These are phyloP conservation scores for Fusarium brachygibbosum DNA, from an alignment of 2,329 filamentous ascomycete species.

Conservation along the genomic window DNA sequence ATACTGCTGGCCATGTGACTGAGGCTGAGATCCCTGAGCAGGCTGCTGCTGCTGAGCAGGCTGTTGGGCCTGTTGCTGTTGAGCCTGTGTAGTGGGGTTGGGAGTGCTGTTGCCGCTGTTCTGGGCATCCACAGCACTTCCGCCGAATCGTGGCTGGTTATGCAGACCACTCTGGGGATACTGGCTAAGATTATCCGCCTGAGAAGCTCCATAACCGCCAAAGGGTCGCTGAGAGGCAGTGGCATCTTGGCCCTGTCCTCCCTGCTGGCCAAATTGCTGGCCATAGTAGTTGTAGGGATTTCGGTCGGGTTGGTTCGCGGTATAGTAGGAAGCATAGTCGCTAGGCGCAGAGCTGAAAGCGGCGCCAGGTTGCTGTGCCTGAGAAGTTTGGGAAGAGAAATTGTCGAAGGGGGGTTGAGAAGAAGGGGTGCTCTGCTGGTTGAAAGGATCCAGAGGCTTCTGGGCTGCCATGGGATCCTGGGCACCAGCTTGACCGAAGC, in stretches of 20 bases:
- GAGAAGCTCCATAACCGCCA: slow-evolving; percentile 78
- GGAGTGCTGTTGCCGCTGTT: slow-evolving; percentile 93
- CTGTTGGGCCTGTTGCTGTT: slow-evolving; percentile 61
- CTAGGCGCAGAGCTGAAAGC: slow-evolving; percentile 80
- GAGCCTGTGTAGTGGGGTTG: slow-evolving; percentile 76
- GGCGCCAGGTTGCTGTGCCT: slow-evolving; percentile 72
- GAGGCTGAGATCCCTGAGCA: slow-evolving; percentile 60
- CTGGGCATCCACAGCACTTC: slow-evolving; percentile 74
- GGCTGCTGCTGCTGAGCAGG: slow-evolving; percentile 62
- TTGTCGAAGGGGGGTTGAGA: slow-evolving; percentile 71
- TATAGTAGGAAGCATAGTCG: slow-evolving; percentile 90
- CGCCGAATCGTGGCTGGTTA: slow-evolving; percentile 71
- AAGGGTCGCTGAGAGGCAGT: slow-evolving; percentile 78
- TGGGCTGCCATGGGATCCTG: slow-evolving; percentile 74
- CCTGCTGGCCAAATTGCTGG: slow-evolving; percentile 69
- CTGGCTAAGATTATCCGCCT: slow-evolving; percentile 73
- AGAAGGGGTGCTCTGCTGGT: slow-evolving; percentile 73
- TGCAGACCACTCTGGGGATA: slow-evolving; percentile 79
- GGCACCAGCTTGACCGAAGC: slow-evolving; percentile 73
- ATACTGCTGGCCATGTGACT: slow-evolving; percentile 64
- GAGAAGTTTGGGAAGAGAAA: slow-evolving; percentile 70
- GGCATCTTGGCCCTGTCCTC: slow-evolving; percentile 77
- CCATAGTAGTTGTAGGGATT: slow-evolving; percentile 86
- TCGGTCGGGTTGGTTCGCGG: slow-evolving; percentile 78
- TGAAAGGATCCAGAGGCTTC: slow-evolving; percentile 91